Evolutionary conservation across 2,329 filamentous ascomycete genomes (phyloP), one percentile per base, ranked within the genome.

Genomic region (Xylariaceae sp.): DNA sequence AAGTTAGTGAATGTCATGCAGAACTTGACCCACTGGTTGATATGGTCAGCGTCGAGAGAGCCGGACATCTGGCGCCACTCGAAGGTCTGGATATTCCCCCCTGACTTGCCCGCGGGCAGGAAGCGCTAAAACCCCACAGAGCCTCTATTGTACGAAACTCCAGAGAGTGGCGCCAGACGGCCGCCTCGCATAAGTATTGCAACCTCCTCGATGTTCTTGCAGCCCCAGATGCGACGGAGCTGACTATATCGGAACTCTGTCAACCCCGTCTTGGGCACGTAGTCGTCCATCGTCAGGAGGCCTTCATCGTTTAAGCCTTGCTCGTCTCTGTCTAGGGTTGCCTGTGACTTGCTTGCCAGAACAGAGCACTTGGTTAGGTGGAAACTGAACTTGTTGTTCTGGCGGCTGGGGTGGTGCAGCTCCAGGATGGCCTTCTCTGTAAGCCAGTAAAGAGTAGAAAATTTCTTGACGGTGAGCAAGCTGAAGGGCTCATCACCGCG

Each of bases 61-160:
- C 65, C 63, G 11, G 54, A 54, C 67, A 68, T 68, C 40, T 70
- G 68, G 6, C 68, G 64, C 40, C 62, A 69, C 51, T 70, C 66
- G 23, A 70, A 63, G 1, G 67, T 70, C 34, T 68, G 63, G 0
- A 57, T 60, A 16, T 70, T 68, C 0, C 66, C 65, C 17, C 64
- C 62, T 1, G 47, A 44, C n/a, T 48, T 58, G 0, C 56, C 63
- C 1, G 46, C 53, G 3, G 66, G 59, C 2, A 58, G 26, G 52
- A 70, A 69, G 16, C 64, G 40, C 17, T 19, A 14, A 29, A 68
- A 68, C 5, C 61, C 62, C 2, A 68, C 43, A 1, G 66, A 40
- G 17, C 64, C 65, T 33, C 63, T 50, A 3, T 24, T n/a, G 9
- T 16, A 5, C 2, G 28, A 31, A 28, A 17, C 16, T 11, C 17